These are phyloP conservation scores for Scenedesmus sp. DNA, from an alignment of 163 green algal genomes.

Conservation along the genomic window DNA sequence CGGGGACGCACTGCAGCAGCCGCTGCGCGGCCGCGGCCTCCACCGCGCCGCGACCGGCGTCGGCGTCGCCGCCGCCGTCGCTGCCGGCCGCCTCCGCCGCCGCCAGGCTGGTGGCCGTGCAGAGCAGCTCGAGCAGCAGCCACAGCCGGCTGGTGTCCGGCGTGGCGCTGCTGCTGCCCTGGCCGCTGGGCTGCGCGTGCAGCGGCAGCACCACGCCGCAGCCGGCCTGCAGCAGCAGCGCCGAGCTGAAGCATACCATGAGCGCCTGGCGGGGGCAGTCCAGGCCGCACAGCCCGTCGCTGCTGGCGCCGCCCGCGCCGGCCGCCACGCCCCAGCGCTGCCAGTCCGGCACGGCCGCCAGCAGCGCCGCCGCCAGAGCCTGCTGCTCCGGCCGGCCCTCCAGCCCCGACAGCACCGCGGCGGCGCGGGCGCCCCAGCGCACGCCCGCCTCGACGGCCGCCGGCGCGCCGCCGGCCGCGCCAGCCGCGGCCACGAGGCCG, in stretches of 20 bases:
- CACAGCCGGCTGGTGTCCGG: neutral
- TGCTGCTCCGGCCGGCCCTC: conserved; percentile 12
- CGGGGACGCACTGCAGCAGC: conserved; percentile 21
- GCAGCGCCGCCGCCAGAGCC: conserved; percentile 26
- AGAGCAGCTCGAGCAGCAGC: conserved; percentile 18
- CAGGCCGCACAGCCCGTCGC: neutral
- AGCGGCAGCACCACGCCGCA: conserved; percentile 8
- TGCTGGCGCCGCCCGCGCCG: conserved; percentile 20
- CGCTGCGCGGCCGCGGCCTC: neutral
- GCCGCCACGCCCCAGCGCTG: neutral
- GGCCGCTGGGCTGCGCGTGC: neutral
- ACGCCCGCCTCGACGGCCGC: conserved; percentile 17
- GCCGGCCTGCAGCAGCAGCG: conserved; percentile 12
- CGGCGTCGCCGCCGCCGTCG: no score
- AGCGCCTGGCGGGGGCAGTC: neutral
- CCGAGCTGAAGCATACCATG: conserved; percentile 4
- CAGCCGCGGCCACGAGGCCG: conserved; percentile 8
- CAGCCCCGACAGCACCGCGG: conserved; percentile 18
- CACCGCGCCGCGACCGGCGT: no score
- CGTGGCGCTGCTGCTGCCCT: neutral
- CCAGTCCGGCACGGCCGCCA: conserved; percentile 13
- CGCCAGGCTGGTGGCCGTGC: neutral
- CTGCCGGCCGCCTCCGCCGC: neutral
- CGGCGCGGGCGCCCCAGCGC: conserved; percentile 19
- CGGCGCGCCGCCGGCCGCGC: neutral